Base-by-base conservation (phyloP, 352 stramenopile species). In the Globisporangium canariense region DNA sequence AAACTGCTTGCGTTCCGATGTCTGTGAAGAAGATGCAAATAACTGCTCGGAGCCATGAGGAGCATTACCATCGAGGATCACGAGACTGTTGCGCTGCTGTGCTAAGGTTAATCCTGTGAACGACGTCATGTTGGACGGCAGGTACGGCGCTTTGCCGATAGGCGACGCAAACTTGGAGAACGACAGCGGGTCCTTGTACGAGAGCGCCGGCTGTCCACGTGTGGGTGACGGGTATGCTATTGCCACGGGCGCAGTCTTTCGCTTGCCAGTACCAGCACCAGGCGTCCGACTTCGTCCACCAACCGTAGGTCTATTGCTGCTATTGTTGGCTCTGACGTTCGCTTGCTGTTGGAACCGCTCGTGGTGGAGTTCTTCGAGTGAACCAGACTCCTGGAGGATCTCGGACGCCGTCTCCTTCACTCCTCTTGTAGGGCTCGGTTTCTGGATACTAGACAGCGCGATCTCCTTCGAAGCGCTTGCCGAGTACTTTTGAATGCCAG, bases 401-500 rank as follows among this genome's bases (percentile, higher is more conserved):
- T 81, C 75, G 0, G 61, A 71, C 5, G 73, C 75, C 25, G 61
- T 76, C 32, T 83, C 74, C 38, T 77, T 72, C 22, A 83, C 71
- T 67, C 60, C 73, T 22, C 70, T 78, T 2, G 64, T 75, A 9
- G 74, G 65, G 4, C 58, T 67, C 0, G 50, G 6, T 36, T 74
- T 60, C 22, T 78, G 72, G 40, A 86, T 76, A 62, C 77, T 88
- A 14, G 74, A 81, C 0, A 82, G 25, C 10, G 81, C 79, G 58
- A 91, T 83, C 40, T 86, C 75, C 32, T 83, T 83, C 2, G 79
- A 90, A 10, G 81, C 81, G 55, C 66, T 65, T 16, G 77, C 59
- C 4, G 81, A 78, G 59, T 88, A 91, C 50, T 88, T 89, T 28
- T 88, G 79, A 38, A 91, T 88, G 1, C 80, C 83, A 0, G 76